These are phyloP conservation scores for Rhizophagus prolifer DNA, from an alignment of 192 early-diverging fungal genomes.

Conservation along the genomic window DNA sequence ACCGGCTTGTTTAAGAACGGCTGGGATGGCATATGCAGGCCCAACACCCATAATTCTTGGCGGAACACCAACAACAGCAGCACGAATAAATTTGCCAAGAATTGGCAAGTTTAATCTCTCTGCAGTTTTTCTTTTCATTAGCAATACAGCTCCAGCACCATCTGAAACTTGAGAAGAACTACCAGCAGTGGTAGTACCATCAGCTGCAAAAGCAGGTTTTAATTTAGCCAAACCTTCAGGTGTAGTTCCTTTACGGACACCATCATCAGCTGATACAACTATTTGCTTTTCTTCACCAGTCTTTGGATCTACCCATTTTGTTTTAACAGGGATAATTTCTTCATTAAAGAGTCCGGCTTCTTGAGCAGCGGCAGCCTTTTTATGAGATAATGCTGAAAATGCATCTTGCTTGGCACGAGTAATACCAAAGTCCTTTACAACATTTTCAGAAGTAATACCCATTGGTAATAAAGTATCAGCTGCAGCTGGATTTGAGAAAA, in stretches of 20 bases:
- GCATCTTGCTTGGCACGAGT: constrained; percentile 87
- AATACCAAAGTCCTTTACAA: constrained; percentile 83
- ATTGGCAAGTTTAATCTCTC: constrained; percentile 82
- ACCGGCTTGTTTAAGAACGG: constrained; percentile 77
- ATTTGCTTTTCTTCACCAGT: constrained; percentile 75
- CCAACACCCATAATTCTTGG: constrained; percentile 97
- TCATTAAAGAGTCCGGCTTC: constrained; percentile 87
- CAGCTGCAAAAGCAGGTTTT: constrained; percentile 81
- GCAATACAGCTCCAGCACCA: constrained; percentile 92
- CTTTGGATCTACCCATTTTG: constrained; percentile 66
- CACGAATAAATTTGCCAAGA: constrained; percentile 84
- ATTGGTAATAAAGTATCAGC: constrained; percentile 87
- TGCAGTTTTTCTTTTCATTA: constrained; percentile 93
- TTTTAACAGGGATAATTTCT: constrained; percentile 86
- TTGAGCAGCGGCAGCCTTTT: constrained; percentile 82
- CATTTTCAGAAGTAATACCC: constrained; percentile 97
- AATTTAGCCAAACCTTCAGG: constrained; percentile 79
- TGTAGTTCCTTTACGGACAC: constrained; percentile 83
- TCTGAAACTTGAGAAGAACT: constrained; percentile 98
- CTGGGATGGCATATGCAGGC: constrained; percentile 92
- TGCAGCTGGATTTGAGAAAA: constrained; percentile 62
- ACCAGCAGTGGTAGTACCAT: constrained; percentile 89
- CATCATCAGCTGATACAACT: constrained; percentile 85
- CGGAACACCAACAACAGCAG: constrained; percentile 87
- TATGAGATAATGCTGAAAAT: constrained; percentile 85